Evolutionary conservation across 2,329 filamentous ascomycete genomes (phyloP), one percentile per base, ranked within the genome.

Genomic region (Pyricularia sp.): DNA sequence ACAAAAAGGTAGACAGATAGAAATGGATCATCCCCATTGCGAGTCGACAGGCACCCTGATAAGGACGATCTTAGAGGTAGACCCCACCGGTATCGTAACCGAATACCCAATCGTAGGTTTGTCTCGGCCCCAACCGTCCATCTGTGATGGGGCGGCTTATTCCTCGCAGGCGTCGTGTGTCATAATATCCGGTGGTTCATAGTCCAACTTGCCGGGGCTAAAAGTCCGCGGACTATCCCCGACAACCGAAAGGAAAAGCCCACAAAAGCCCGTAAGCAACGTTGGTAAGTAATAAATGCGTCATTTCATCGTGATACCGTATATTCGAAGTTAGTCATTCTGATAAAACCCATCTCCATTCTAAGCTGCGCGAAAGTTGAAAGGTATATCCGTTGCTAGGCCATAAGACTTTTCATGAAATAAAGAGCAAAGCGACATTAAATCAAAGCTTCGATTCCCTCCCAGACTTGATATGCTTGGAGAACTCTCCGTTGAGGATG

Each of bases 381-480:
- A n/a, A n/a, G 17, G 42, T n/a, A 55, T 3, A n/a, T 55, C 42
- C 20, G 20, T 55, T 17, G 6, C 42, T 55, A 6, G 17, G 20
- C 42, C 42, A 55, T 55, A 50, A 55, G 4, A 17, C 33, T 17
- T 55, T 20, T 55, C 2, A n/a, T 61, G 58, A 61, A 61, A 26
- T n/a, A 20, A 61, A 61, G 12, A 14, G 5, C 9, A 61, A 61
- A 61, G 10, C 23, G 9, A 65, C 2, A 59, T 59, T 6, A 68
- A 58, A 17, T 67, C 69, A 73, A 61, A 71, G 59, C 69, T 72
- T 73, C 6, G 69, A 66, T 66, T 79, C 80, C 70, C 76, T 76
- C 6, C 78, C 79, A 64, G 71, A 75, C 74, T 82, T 82, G 58
- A 82, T 70, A 59, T 79, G 71, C 71, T 77, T 77, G n/a, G 78